These are phyloP conservation scores for Teratosphaeria gauchensis DNA, from an alignment of 2,329 filamentous ascomycete species.

Conservation along the genomic window DNA sequence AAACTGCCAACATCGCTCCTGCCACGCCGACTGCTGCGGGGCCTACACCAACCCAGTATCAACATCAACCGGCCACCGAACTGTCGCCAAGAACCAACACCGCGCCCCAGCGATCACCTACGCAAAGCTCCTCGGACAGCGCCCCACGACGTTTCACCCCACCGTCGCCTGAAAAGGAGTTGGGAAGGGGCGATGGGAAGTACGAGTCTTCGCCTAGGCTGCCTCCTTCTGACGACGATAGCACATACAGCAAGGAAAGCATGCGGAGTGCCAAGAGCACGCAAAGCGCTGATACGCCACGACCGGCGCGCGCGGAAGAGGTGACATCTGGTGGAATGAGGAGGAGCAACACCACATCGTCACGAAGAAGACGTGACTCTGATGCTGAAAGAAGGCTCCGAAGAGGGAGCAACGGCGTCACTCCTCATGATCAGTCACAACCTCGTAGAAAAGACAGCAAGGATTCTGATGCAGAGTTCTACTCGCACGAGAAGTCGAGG, in stretches of 20 bases:
- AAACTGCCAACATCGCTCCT: slow-evolving; percentile 14
- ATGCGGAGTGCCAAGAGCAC: slow-evolving; percentile 10
- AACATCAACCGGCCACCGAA: slow-evolving; percentile 23
- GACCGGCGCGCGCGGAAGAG: slow-evolving; percentile 8
- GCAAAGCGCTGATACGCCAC: slow-evolving; percentile 14
- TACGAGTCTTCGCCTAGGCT: slow-evolving; percentile 30
- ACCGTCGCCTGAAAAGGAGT: slow-evolving; percentile 36
- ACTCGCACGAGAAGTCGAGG: slow-evolving; percentile 1
- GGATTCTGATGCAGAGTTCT: slow-evolving; percentile 5
- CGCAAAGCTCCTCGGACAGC: slow-evolving; percentile 34
- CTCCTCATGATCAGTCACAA: not conserved
- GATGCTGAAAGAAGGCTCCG: not conserved
- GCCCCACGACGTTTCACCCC: slow-evolving; percentile 45
- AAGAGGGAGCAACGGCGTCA: not conserved
- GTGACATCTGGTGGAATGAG: slow-evolving; percentile 3
- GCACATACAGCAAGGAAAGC: slow-evolving; percentile 13
- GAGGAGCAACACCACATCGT: slow-evolving; percentile 9
- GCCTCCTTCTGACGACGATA: slow-evolving; percentile 15
- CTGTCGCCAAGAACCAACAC: slow-evolving; percentile 11
- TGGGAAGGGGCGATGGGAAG: slow-evolving; percentile 5
- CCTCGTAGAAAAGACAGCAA: slow-evolving; percentile 9
- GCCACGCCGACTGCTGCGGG: slow-evolving; percentile 20
- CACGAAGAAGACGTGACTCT: not conserved
- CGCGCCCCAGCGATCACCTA: slow-evolving; percentile 26
- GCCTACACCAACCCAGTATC: slow-evolving; percentile 17